Base-by-base conservation (phyloP, 495 filamentous ascomycete genomes). In the Elaphomyces granulatus region DNA sequence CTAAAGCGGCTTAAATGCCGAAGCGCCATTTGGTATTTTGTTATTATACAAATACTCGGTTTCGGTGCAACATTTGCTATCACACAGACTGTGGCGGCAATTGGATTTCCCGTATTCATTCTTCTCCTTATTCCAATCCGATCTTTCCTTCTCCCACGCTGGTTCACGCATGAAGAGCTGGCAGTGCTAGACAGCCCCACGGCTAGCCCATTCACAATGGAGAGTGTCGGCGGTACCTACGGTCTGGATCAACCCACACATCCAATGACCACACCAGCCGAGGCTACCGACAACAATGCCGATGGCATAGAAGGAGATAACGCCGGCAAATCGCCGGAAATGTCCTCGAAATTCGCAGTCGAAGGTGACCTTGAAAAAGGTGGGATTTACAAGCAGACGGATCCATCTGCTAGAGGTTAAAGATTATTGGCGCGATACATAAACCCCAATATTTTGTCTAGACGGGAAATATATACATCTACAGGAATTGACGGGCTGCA, bases 1-100 rank as follows among this genome's bases (percentile, higher is more conserved):
- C 74, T 94, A 8, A 69, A 68, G 38, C 58, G 58, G 7, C 56
- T 86, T 15, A 54, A 67, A 15, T 71, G 80, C 15, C 72, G 77
- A 8, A 41, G 43, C 8, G 75, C 78, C 2, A 68, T 92, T 45
- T 92, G 83, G 80, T 54, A 53, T 3, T 94, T 92, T 57, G 79
- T 92, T 2, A 59, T 58, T 10, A 55, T 87, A n/a, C 80, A 94
- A 56, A 58, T 92, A 3, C 10, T 82, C 20, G 85, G 83, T 0
- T 90, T 96, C 49, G 83, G 67, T 3, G 83, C 77, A 1, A 93
- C 83, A 2, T 90, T 96, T 54, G 87, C 85, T n/a, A 88, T 94
- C 48, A 88, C 86, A 7, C 87, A 95, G 59, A 94, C 88, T 0
- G 83, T 94, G 36, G 88, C 84, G 7, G 88, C 88, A 12, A 90